Evolutionary conservation across 352 stramenopile species (phyloP).

Genomic region (Pythium chondricola): DNA sequence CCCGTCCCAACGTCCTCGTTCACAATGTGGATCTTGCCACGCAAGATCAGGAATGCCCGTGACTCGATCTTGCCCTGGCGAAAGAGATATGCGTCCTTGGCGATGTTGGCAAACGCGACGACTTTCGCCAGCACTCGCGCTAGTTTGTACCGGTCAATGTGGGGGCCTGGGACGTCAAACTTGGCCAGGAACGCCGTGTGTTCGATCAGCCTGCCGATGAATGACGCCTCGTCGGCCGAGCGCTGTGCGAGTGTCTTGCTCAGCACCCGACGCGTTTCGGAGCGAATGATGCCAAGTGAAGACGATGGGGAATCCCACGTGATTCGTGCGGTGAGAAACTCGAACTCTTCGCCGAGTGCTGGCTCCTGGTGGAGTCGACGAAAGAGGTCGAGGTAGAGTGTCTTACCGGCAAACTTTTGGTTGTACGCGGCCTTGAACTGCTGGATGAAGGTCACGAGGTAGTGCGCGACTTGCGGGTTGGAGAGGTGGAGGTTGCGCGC

Average conservation of each 20-base stretch:
- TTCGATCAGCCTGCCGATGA: conserved; percentile 56
- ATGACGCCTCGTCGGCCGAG: conserved; percentile 36
- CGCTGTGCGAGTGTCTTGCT: conserved; percentile 27
- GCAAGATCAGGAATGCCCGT: conserved; percentile 72
- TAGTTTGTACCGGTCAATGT: conserved; percentile 43
- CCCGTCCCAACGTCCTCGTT: conserved; percentile 52
- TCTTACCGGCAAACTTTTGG: conserved; percentile 73
- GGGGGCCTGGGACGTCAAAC: conserved; percentile 42
- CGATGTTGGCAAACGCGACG: conserved; percentile 46
- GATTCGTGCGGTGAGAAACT: conserved; percentile 43
- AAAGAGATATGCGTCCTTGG: conserved; percentile 52
- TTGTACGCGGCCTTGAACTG: conserved; percentile 74
- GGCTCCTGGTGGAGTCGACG: conserved; percentile 57
- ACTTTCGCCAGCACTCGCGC: conserved; percentile 41
- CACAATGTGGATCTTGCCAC: conserved; percentile 72
- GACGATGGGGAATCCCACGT: conserved; percentile 47
- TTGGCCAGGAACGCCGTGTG: conserved; percentile 53
- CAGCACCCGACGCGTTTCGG: conserved; percentile 59
- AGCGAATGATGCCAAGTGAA: conserved; percentile 60
- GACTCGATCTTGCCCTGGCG: conserved; percentile 68
- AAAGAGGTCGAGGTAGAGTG: conserved; percentile 63
- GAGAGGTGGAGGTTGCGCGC: conserved; percentile 54
- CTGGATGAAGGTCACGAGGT: conserved; percentile 70
- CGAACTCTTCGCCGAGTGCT: conserved; percentile 42
- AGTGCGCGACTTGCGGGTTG: conserved; percentile 57